Percentiles rank a stretch among this genome's conserved stretches.
Conservation (phyloP, 2,329 filamentous ascomycete species). For the Paecilomyces dactylethromorphus region DNA sequence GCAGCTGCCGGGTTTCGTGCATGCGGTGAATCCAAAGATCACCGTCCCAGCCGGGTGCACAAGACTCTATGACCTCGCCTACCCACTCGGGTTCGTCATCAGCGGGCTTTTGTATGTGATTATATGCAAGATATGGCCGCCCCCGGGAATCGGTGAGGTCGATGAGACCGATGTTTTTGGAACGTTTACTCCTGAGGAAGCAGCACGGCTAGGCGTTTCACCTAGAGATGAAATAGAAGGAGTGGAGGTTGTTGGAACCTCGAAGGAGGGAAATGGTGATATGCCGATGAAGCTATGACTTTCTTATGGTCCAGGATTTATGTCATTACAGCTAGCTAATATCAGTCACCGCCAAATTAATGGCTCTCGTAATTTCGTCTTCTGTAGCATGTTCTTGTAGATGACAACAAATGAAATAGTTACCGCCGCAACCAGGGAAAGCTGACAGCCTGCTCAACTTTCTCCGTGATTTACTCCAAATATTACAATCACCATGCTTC, state of each 20-base stretch:
- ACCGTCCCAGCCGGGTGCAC: slow-evolving; percentile 25
- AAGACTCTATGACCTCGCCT: slow-evolving; percentile 37
- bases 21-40: slow-evolving; percentile 12
- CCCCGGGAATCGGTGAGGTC: slow-evolving; percentile 15
- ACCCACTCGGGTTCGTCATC: slow-evolving; percentile 34
- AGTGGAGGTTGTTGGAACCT: not conserved
- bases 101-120: slow-evolving; percentile 28
- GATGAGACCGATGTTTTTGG: slow-evolving; percentile 11
- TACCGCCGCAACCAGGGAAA: too few species aligned
- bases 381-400: too few species aligned
- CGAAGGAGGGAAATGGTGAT: not conserved
- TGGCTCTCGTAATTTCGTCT: too few species aligned
- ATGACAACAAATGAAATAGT: too few species aligned
- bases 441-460: too few species aligned
- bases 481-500: too few species aligned
- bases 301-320: not conserved
- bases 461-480: too few species aligned
- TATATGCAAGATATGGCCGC: slow-evolving; percentile 25
- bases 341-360: not conserved
- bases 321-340: not conserved
- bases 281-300: not conserved
- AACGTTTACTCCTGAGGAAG: slow-evolving; percentile 9
- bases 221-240: slow-evolving; percentile 6
- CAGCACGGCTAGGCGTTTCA: slow-evolving; percentile 7
- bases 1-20: slow-evolving; percentile 22